phyloP scores from a whole-genome alignment of 176 grass and related monocot genomes.

The Triticum urartu region DNA sequence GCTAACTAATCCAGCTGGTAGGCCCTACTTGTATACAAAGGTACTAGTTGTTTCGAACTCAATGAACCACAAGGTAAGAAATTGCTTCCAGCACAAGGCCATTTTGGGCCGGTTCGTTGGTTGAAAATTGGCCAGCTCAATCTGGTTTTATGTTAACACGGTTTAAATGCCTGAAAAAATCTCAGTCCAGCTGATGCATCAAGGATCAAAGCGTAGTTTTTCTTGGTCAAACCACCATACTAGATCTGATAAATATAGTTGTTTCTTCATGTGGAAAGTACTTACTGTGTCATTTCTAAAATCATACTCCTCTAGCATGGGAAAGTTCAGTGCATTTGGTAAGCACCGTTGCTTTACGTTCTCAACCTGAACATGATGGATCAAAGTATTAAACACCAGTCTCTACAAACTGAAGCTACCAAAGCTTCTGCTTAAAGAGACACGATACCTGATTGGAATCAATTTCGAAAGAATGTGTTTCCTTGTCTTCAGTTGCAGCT shows the following conservation, averaged over 20 bases:
- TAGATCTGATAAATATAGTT: slow-evolving; percentile 1
- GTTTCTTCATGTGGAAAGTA: slow-evolving; percentile 13
- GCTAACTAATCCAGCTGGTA: neutral
- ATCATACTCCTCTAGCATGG: slow-evolving; percentile 95
- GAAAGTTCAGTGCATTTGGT: slow-evolving; percentile 87
- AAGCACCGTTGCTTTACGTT: slow-evolving; percentile 84
- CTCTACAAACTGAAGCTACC: neutral
- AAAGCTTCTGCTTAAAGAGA: slow-evolving; percentile 11
- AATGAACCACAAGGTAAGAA: neutral
- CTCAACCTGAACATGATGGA: slow-evolving; percentile 64
- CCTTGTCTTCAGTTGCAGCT: slow-evolving; percentile 86
- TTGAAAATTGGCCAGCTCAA: neutral
- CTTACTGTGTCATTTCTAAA: slow-evolving; percentile 92
- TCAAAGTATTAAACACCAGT: slow-evolving; percentile 18
- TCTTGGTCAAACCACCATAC: neutral
- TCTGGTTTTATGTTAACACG: neutral
- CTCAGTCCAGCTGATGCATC: neutral
- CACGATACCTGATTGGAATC: slow-evolving; percentile 60
- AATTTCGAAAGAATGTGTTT: slow-evolving; percentile 92
- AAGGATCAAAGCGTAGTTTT: slow-evolving; percentile 8
- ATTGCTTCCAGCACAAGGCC: neutral
- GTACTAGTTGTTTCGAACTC: neutral
- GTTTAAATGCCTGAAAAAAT: neutral
- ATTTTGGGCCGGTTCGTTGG: neutral
- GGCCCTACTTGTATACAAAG: neutral